Base-by-base conservation (phyloP, 1,284 basidiomycete species). In the Schizophyllum amplum region DNA sequence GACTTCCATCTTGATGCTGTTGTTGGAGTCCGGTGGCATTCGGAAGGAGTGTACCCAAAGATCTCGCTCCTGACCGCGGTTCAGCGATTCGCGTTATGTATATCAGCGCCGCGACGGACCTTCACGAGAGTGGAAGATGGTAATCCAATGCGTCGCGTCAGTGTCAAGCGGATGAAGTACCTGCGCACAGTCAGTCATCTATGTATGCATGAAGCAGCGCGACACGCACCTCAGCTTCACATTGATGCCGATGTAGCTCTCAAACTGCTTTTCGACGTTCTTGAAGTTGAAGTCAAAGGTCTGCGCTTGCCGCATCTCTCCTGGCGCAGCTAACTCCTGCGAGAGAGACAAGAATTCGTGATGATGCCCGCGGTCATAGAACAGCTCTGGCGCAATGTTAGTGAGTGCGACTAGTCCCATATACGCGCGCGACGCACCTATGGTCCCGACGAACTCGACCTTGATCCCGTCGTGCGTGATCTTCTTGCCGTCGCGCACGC, bases 1-100 rank as follows among this genome's bases (percentile, higher is more conserved):
- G 42, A 99, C 97, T 72, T 99, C 96, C 97, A 99, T 99, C 80
- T 97, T 98, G 76, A 98, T 98, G 27, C 92, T 90, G 69, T 95
- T 96, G 73, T 97, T 98, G 64, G 84, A 90, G 69, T 99, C 97
- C 57, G 96, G 94, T 2, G 96, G 96, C 92, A 98, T 97, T 47
- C 95, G 88, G 76, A 92, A 99, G 9, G 92, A 96, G 70, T 99
- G 96, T 1, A 99, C 97, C 95, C 95, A 99, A 26, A 98, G 71
- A 63, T 98, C 96, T 67, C 81, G 86, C 72, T 99, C 96, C 71
- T 97, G 95, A 55, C 82, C 75, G 5, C 96, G 91, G 66, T 98
- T 95, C 24, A 94, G 33, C 33, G 17, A 17, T 3, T 9, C 33
- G 33, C 33, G 11, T 42, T 17, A 9, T 2, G 33, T 17, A 42